Evolutionary conservation across 2,329 filamentous ascomycete species (phyloP), one percentile per base, ranked within the genome.

Genomic region (Monosporascus cannonballus): DNA sequence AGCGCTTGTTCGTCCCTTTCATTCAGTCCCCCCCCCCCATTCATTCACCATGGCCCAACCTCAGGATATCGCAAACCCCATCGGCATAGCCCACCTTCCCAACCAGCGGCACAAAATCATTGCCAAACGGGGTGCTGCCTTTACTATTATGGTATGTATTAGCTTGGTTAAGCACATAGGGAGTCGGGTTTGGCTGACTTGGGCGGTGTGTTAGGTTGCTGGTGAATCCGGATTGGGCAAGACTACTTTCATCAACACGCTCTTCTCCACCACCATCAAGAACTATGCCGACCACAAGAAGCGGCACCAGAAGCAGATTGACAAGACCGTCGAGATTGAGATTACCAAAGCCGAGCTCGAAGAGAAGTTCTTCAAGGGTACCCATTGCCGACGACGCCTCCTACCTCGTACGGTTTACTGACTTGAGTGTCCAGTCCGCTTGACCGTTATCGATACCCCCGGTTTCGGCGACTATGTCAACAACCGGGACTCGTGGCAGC

Each of bases 361-460:
- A 78, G 94, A 99, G 87, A 99, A 99, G 81, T 99, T 99, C 83
- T 99, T 99, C 87, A 99, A 99, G 84, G 93, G 93, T 96, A 79
- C 53, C 44, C 53, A 42, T 38, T 34, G 17, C 41, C 38, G 9
- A 27, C 50, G 37, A 38, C 45, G 46, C 44, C 39, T 27, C 36
- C 41, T 50, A 36, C 50, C 50, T 30, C n/a, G 37, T 11, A 50
- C 55, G 64, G 51, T 63, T 55, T 57, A 39, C 56, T 55, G 51
- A 56, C 22, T 27, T 30, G 61, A 45, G 36, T 48, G 27, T 64
- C 51, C 69, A 97, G 94, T 99, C 71, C 94, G 94, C 71, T 79
- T 99, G 69, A 99, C 94, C 60, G 94, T 99, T 68, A 99, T 99
- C 71, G 94, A 99, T 73, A 99, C 94, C 59, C 94, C 94, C 67